These are phyloP conservation scores for Umbellularia californica DNA, from an alignment of 164 flowering plant species.

Conservation along the genomic window DNA sequence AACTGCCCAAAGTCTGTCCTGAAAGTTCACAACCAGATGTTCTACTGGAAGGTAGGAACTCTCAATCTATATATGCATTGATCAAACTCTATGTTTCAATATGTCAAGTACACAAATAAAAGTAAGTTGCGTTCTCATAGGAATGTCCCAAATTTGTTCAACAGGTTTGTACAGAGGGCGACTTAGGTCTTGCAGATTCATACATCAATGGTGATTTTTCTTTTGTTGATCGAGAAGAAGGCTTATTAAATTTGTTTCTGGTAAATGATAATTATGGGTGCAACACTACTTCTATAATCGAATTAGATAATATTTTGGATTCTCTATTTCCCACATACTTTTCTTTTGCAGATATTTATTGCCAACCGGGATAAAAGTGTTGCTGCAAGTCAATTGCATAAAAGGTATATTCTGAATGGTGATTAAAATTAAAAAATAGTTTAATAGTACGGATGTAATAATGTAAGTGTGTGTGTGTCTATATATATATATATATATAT, in stretches of 20 bases:
- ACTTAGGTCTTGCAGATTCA: slow-evolving; percentile 97
- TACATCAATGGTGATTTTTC: slow-evolving; percentile 84
- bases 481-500: no score
- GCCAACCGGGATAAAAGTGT: slow-evolving; percentile 64
- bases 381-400: slow-evolving; percentile 27
- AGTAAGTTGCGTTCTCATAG: no score
- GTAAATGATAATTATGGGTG: slow-evolving; percentile 25
- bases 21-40: slow-evolving; percentile 68
- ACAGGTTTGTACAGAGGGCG: slow-evolving; percentile 81
- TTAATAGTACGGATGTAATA: no score
- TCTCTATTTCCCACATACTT: neutral
- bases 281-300: neutral
- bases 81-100: neutral
- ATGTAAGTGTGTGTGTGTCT: no score
- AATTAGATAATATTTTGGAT: neutral
- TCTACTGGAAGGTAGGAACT: slow-evolving; percentile 81
- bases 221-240: slow-evolving; percentile 72
- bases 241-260: slow-evolving; percentile 71
- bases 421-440: neutral
- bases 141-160: slow-evolving; percentile 1
- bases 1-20: slow-evolving; percentile 42
- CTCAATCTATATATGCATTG: neutral
- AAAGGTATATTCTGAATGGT: slow-evolving; percentile 37
- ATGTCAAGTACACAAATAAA: no score
- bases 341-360: slow-evolving; percentile 60